Evolutionary conservation across 148 eudicot species (phyloP).

Genomic region (Cornus controversa): DNA sequence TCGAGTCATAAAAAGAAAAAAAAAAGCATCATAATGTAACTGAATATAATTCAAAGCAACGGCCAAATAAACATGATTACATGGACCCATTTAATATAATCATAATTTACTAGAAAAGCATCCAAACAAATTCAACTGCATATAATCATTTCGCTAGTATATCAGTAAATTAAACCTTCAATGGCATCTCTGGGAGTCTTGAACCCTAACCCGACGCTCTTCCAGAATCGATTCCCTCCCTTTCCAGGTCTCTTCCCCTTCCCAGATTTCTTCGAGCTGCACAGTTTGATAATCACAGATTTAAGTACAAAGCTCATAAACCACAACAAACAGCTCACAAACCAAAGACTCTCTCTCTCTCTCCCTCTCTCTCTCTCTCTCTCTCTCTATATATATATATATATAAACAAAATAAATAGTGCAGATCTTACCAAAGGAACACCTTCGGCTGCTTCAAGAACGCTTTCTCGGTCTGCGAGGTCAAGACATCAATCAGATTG

Average conservation of each 20-base stretch:
- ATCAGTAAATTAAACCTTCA: slow-evolving; percentile 32
- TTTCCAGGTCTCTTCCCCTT: slow-evolving; percentile 66
- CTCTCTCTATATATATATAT: background rate
- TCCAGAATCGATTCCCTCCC: slow-evolving; percentile 64
- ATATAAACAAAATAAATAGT: background rate
- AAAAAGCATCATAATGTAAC: background rate
- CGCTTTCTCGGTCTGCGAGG: slow-evolving; percentile 48
- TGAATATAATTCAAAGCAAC: background rate
- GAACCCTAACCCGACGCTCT: slow-evolving; percentile 55
- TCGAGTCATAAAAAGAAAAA: background rate
- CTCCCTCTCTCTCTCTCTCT: background rate
- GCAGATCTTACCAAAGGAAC: slow-evolving; percentile 35
- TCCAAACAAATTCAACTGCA: background rate
- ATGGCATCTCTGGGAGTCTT: slow-evolving; percentile 57
- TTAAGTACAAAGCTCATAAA: background rate
- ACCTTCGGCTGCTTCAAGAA: slow-evolving; percentile 53
- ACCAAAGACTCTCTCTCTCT: background rate
- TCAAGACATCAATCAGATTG: background rate
- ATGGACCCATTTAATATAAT: background rate
- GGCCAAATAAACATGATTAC: background rate
- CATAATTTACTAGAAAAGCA: background rate
- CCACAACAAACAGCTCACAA: background rate
- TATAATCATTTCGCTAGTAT: background rate
- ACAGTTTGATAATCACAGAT: background rate
- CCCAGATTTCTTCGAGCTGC: slow-evolving; percentile 49